A percentile compares a stretch with the other conserved stretches of the same genome.
Conservation (phyloP, 352 stramenopile species). For the Phytophthora pseudosyringae region DNA sequence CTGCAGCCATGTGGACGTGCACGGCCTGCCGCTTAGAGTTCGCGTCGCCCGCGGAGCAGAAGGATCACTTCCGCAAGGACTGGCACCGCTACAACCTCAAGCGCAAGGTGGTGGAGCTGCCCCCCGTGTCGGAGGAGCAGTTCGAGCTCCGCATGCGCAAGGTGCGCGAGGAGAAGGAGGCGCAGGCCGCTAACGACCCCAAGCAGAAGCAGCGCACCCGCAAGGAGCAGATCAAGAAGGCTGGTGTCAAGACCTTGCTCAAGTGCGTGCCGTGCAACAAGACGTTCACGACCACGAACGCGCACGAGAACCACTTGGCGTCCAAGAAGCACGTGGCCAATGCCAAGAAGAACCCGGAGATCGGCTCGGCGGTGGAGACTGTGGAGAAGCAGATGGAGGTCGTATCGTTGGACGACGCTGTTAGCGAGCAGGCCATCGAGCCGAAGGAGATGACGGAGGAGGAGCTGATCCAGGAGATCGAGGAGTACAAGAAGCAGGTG, state of each 20-base stretch:
- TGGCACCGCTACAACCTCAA: slow-evolving; percentile 98
- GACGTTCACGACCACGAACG: slow-evolving; percentile 80
- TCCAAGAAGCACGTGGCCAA: slow-evolving; percentile 89
- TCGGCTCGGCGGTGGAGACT: slow-evolving; percentile 55
- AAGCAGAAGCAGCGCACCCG: slow-evolving; percentile 79
- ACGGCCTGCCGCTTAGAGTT: slow-evolving; percentile 85
- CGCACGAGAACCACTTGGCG: slow-evolving; percentile 84
- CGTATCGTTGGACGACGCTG: slow-evolving; percentile 33
- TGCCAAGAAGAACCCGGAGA: slow-evolving; percentile 72
- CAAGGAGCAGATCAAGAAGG: slow-evolving; percentile 72
- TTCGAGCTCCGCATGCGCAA: slow-evolving; percentile 86
- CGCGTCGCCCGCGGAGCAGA: slow-evolving; percentile 63
- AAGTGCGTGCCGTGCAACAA: slow-evolving; percentile 91
- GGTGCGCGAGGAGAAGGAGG: slow-evolving; percentile 66
- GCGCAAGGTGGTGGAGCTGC: slow-evolving; percentile 95
- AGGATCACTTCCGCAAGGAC: slow-evolving; percentile 95
- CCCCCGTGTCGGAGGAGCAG: slow-evolving; percentile 90
- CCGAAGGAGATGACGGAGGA: slow-evolving; percentile 58
- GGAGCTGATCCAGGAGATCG: slow-evolving; percentile 64
- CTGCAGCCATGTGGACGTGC: slow-evolving; percentile 73
- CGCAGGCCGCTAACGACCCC: slow-evolving; percentile 57
- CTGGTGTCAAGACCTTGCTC: slow-evolving; percentile 70
- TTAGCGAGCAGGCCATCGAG: slow-evolving; percentile 15
- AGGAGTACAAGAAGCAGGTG: slow-evolving; percentile 80
- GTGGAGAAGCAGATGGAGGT: slow-evolving; percentile 76